A percentile compares a stretch with the other conserved stretches of the same genome.
phyloP scores from a whole-genome alignment of 2,329 filamentous ascomycete genomes.

The Hypoxylon sp. region DNA sequence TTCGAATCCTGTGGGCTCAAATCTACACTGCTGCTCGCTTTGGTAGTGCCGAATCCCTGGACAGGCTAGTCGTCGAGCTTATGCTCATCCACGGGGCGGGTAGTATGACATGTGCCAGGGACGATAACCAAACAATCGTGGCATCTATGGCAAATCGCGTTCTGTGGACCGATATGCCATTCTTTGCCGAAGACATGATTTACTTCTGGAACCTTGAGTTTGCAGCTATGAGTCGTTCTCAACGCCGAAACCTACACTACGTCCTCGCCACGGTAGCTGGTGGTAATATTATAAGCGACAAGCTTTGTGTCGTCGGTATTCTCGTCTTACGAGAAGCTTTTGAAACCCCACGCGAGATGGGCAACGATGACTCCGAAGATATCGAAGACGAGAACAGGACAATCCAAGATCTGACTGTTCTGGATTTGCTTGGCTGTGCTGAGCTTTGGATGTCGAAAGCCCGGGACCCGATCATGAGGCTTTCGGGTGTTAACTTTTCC shows the following conservation, averaged over 20 bases:
- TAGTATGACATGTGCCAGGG: conserved; percentile 13
- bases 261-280: conserved; percentile 24
- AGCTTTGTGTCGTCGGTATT: conserved; percentile 21
- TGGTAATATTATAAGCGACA: conserved; percentile 16
- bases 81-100: conserved; percentile 14
- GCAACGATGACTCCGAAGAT: conserved; percentile 14
- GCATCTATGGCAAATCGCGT: conserved; percentile 13
- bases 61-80: conserved; percentile 21
- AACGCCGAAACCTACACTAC: conserved; percentile 22
- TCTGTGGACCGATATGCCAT: conserved; percentile 21
- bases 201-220: conserved; percentile 22
- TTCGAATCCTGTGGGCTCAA: conserved; percentile 18
- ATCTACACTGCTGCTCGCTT: conserved; percentile 23
- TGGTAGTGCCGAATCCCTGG: not conserved
- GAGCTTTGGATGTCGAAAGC: conserved; percentile 23
- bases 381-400: conserved; percentile 20
- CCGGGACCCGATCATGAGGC: conserved; percentile 17
- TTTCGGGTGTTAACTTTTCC: conserved; percentile 25
- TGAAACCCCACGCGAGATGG: conserved; percentile 23
- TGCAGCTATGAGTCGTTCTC: conserved; percentile 15
- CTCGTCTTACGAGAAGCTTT: conserved; percentile 21
- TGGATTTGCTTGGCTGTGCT: conserved; percentile 20
- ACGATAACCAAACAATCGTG: conserved; percentile 12
- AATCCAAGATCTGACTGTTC: conserved; percentile 14
- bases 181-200: conserved; percentile 25